Evolutionary conservation across 1,139 yeast species (phyloP), one percentile per base, ranked within the genome.

Genomic region (Meyerozyma carpophila): DNA sequence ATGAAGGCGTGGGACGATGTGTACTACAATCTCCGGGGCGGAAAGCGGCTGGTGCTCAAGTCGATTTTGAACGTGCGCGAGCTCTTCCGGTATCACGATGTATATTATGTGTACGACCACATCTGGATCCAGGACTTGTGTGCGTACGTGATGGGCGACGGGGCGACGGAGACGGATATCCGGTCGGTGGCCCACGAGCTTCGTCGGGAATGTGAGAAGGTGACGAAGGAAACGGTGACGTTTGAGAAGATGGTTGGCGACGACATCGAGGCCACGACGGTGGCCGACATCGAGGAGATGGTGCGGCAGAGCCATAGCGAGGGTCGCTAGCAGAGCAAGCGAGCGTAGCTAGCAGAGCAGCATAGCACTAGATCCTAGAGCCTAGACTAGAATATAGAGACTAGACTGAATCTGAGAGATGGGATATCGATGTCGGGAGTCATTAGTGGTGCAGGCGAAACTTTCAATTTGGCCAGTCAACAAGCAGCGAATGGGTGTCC

Each of bases 71-170:
- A 74, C 20, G 62, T 81, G 11, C 77, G 86, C 51, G 91, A 85
- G 55, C 63, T 85, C n/a, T 90, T 90, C 61, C 75, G 96, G 46
- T 83, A 68, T 53, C 93, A 87, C 56, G 97, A 91, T 52, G 77
- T 85, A n/a, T 90, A 90, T 59, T 86, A 86, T 56, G 91, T 89
- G 8, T 93, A 93, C 61, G 87, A 87, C 55, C 82, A 81, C 55
- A 76, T 91, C 2, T 75, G 90, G 73, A 56, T 91, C 10, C 93
- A 87, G 55, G 98, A 93, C 59, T 70, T 90, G 51, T 74, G 89
- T 44, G 70, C 85, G 4, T 93, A 96, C 95, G 60, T 87, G 18
- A 79, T 90, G 41, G 69, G 77, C 47, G 82, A 81, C 47, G 66
- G 63, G 36, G 73, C 83, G 21, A 59, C 62, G 34, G 82, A 77